A percentile compares a stretch with the other conserved stretches of the same genome.
phyloP scores from a whole-genome alignment of 345 rosid genomes.

The Abelmoschus esculentus region DNA sequence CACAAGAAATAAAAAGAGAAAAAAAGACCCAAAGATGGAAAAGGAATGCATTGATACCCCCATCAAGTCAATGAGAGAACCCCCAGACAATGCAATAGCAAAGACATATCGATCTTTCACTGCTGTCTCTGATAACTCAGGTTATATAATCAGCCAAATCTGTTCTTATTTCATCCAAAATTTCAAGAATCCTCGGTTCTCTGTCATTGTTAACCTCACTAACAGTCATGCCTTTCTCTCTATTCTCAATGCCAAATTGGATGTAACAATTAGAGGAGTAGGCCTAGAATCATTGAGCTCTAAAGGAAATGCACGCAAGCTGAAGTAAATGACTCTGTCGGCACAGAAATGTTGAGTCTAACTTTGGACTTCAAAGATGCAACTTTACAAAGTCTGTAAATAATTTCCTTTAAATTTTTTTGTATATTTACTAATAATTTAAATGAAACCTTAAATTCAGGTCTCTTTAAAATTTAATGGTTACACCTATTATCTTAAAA shows the following conservation, averaged over 20 bases:
- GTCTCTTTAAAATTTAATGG: too few species aligned
- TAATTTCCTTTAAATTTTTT: too few species aligned
- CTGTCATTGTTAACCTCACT: conserved; percentile 49
- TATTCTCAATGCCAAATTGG: not conserved
- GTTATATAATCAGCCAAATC: conserved; percentile 84
- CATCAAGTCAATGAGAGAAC: conserved; percentile 67
- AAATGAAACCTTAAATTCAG: too few species aligned
- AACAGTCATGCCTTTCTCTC: conserved; percentile 40
- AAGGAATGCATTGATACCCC: conserved; percentile 42
- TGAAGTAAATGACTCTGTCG: not conserved
- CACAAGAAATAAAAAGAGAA: not conserved
- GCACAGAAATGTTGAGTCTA: not conserved
- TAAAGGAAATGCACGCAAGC: not conserved
- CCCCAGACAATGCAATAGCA: conserved; percentile 83
- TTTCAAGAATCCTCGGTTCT: conserved; percentile 69
- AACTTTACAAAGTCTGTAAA: not conserved
- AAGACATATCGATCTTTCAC: conserved; percentile 74
- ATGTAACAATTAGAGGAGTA: not conserved
- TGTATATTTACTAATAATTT: too few species aligned
- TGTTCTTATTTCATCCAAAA: conserved; percentile 56
- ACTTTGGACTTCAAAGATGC: not conserved
- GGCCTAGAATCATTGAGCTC: not conserved
- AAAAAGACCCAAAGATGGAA: conserved; percentile 3
- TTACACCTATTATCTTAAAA: too few species aligned
- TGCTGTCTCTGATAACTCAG: conserved; percentile 67